Evolutionary conservation across 441 rosid species (phyloP).

Genomic region (Adansonia rubrostipa): DNA sequence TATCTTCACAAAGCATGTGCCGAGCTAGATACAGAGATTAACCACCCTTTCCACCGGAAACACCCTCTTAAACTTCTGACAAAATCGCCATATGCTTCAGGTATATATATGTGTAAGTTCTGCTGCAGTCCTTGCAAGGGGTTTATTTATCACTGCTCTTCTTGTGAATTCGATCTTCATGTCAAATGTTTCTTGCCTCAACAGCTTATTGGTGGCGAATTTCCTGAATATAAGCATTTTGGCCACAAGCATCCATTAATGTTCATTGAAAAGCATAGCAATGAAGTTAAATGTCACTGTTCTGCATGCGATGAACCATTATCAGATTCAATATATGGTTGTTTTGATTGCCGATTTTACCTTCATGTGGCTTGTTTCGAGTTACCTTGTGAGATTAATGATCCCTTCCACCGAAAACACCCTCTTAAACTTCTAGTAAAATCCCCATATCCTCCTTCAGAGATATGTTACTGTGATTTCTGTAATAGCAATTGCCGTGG

Average conservation of each 20-base stretch:
- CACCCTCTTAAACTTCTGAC: background rate
- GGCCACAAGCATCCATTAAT: conserved; percentile 2
- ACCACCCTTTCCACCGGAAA: background rate
- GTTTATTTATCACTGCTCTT: conserved; percentile 2
- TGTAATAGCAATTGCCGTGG: background rate
- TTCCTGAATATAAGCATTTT: background rate
- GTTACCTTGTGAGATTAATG: background rate
- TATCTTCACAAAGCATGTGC: background rate
- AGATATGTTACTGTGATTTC: background rate
- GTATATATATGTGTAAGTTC: too few species aligned
- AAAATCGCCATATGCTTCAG: background rate
- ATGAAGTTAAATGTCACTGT: too few species aligned
- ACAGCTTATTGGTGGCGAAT: background rate
- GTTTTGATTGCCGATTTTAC: conserved; percentile 12
- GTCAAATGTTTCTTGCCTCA: background rate
- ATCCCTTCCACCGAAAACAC: conserved; percentile 21
- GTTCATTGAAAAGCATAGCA: background rate
- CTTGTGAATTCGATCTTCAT: background rate
- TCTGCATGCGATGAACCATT: background rate
- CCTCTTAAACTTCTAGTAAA: background rate
- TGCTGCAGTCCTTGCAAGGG: background rate
- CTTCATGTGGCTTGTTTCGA: background rate
- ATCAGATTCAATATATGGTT: background rate
- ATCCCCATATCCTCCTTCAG: background rate
- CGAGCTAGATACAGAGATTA: background rate